These are phyloP conservation scores for Hevea brasiliensis DNA, from an alignment of 345 rosid genomes.

Conservation along the genomic window DNA sequence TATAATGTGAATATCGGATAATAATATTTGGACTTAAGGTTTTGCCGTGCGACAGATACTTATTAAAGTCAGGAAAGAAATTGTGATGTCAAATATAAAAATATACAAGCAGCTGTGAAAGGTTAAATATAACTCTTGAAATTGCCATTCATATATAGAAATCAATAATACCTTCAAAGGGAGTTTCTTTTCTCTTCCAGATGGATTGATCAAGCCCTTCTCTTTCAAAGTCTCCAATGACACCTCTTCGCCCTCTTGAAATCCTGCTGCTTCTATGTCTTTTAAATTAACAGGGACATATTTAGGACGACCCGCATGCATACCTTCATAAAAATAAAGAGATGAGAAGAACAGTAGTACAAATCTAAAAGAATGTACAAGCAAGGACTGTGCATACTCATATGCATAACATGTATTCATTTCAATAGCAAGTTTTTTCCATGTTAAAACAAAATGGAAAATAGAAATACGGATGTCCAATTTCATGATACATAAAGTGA, in stretches of 20 bases:
- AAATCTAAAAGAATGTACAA: neutral
- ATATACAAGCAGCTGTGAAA: no score
- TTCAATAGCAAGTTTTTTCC: neutral
- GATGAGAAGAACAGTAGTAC: conserved; percentile 12
- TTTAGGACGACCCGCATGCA: conserved; percentile 82
- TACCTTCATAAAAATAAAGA: conserved; percentile 49
- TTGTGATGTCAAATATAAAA: neutral
- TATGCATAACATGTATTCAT: neutral
- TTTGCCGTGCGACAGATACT: neutral
- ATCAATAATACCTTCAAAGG: conserved; percentile 65
- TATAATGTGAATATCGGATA: neutral
- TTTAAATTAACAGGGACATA: conserved; percentile 79
- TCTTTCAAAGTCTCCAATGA: conserved; percentile 70
- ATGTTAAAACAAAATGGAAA: neutral
- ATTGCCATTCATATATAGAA: neutral
- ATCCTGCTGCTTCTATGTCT: conserved; percentile 75
- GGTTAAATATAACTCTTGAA: no score
- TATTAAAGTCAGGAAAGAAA: neutral
- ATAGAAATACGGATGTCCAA: neutral
- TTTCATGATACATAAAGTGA: neutral
- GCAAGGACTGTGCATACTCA: neutral
- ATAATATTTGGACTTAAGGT: neutral
- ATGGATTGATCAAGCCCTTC: conserved; percentile 86
- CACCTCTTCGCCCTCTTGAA: conserved; percentile 86
- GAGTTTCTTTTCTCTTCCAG: conserved; percentile 92